Evolutionary conservation across 2,329 filamentous ascomycete genomes (phyloP).

Genomic region (Boeremia exigua): DNA sequence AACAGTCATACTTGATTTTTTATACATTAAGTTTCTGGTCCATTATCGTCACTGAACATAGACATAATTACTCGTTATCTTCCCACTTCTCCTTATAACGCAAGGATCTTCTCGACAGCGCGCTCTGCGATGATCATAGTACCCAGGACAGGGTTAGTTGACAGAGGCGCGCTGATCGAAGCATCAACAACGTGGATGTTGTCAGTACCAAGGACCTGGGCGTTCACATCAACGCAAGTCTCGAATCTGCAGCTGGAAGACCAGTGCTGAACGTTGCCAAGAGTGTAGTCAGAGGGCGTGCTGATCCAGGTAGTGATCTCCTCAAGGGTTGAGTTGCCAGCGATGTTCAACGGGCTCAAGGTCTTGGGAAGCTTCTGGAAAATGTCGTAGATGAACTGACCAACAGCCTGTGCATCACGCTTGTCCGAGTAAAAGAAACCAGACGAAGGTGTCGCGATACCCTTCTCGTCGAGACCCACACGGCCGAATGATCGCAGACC

Average conservation of each 20-base stretch:
- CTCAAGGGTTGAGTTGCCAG: slow-evolving; percentile 53
- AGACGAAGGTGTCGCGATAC: slow-evolving; percentile 50
- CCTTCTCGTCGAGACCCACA: slow-evolving; percentile 55
- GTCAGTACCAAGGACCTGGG: slow-evolving; percentile 55
- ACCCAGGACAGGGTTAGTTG: slow-evolving; percentile 62
- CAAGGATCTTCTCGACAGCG: slow-evolving; percentile 57
- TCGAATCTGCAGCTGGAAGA: slow-evolving; percentile 60
- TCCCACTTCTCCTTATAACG: slow-evolving; percentile 12
- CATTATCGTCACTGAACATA: not conserved
- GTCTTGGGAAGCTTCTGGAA: slow-evolving; percentile 55
- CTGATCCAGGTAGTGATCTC: slow-evolving; percentile 60
- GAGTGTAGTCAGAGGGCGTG: slow-evolving; percentile 55
- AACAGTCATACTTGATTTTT: no score
- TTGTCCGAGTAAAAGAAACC: slow-evolving; percentile 56
- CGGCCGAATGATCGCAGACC: slow-evolving; percentile 58
- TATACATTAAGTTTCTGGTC: not conserved
- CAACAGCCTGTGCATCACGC: slow-evolving; percentile 57
- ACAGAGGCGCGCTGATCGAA: slow-evolving; percentile 58
- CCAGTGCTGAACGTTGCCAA: slow-evolving; percentile 61
- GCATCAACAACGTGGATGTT: slow-evolving; percentile 62
- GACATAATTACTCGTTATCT: not conserved
- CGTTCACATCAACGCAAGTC: slow-evolving; percentile 56
- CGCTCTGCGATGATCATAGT: slow-evolving; percentile 62
- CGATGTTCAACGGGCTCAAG: slow-evolving; percentile 58
- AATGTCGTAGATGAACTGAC: slow-evolving; percentile 58